phyloP scores from a whole-genome alignment of 192 early-diverging fungal species.

The Podila verticillata region DNA sequence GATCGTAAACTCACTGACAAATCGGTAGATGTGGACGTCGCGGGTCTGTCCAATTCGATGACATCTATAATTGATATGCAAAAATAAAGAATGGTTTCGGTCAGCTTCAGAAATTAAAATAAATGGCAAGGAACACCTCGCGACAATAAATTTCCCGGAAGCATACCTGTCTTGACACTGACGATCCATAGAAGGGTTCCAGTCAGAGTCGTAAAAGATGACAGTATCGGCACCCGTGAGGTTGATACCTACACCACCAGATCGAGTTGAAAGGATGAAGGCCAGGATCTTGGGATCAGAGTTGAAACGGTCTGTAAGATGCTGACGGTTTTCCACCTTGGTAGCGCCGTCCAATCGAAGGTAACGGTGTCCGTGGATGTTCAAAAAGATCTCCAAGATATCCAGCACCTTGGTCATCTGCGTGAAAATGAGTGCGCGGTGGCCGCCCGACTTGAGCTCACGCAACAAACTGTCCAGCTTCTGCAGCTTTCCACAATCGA shows the following conservation, averaged over 20 bases:
- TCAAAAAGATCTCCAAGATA: constrained; percentile 71
- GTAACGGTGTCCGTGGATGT: constrained; percentile 72
- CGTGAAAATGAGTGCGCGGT: constrained; percentile 71
- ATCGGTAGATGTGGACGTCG: constrained; percentile 82
- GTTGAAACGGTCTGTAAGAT: constrained; percentile 69
- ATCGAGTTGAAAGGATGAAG: constrained; percentile 72
- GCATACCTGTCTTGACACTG: constrained; percentile 71
- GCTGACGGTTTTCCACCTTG: constrained; percentile 66
- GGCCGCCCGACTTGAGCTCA: constrained; percentile 65
- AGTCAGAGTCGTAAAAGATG: constrained; percentile 82
- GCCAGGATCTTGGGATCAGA: constrained; percentile 63
- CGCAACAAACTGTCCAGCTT: constrained; percentile 65
- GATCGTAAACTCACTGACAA: constrained; percentile 76
- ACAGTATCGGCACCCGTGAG: constrained; percentile 83
- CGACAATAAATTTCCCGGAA: background rate
- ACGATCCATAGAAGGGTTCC: constrained; percentile 81
- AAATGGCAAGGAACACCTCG: background rate
- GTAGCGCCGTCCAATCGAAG: constrained; percentile 70
- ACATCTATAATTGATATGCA: constrained; percentile 36
- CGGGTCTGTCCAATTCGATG: constrained; percentile 77
- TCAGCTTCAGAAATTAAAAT: background rate
- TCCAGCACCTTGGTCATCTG: constrained; percentile 79
- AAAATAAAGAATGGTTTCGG: background rate
- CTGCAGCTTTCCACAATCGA: constrained; percentile 85
- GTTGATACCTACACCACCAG: constrained; percentile 83